Conservation (phyloP, 768 basidiomycete species). For the Floccularia luteovirens region DNA sequence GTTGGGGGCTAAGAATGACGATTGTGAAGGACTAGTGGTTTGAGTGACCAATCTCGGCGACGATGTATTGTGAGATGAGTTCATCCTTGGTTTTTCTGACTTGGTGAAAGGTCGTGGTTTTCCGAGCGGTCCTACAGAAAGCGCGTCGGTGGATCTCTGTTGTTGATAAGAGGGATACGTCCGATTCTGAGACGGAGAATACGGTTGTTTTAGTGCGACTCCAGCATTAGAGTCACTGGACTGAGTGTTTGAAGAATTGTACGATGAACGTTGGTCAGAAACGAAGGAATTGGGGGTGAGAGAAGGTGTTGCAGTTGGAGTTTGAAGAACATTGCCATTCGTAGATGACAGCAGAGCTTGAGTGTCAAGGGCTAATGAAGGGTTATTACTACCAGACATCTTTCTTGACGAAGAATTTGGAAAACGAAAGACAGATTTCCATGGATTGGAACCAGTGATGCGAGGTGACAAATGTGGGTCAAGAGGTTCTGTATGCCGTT, state of each 20-base stretch:
- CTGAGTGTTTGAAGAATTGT: constrained; percentile 70
- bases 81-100: constrained; percentile 32
- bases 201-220: constrained; percentile 15
- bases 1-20: constrained; percentile 32
- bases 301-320: constrained; percentile 39
- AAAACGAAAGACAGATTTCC: constrained; percentile 75
- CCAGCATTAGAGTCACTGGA: constrained; percentile 63
- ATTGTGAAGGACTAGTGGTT: constrained; percentile 37
- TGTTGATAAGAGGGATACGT: constrained; percentile 23
- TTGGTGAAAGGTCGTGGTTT: constrained; percentile 30
- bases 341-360: constrained; percentile 23
- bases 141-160: constrained; percentile 30
- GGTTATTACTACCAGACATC: constrained; percentile 26
- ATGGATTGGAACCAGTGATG: constrained; percentile 30
- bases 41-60: constrained; percentile 13
- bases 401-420: constrained; percentile 60
- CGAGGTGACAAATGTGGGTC: constrained; percentile 20
- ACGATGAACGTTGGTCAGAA: constrained; percentile 65
- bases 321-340: constrained; percentile 22
- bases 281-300: constrained; percentile 48
- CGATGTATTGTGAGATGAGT: constrained; percentile 14
- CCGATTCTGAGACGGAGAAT: constrained; percentile 17
- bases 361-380: constrained; percentile 47
- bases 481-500: constrained; percentile 8
- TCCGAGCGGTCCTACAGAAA: constrained; percentile 23